Base-by-base conservation (phyloP, 352 stramenopile species). In the Saprolegnia parasitica region DNA sequence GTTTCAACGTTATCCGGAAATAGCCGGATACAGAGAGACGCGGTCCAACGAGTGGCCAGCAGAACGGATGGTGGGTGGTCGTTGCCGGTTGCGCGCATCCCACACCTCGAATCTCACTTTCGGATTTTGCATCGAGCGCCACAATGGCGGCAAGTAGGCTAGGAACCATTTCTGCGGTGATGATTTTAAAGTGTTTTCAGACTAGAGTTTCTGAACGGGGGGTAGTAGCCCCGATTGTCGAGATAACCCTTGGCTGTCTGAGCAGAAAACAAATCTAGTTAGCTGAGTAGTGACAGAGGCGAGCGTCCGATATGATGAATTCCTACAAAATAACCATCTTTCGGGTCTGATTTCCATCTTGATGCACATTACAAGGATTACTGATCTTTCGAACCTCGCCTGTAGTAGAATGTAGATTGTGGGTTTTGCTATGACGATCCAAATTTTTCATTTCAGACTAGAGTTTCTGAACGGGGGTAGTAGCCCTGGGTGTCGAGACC, bases 191-290 rank as follows among this genome's bases (percentile, higher is more conserved):
- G 26, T 42, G 21, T 83, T 91, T 91, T 93, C 85, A 93, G 83
- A 93, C 84, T 93, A 93, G 83, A 93, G 85, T 93, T 93, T 91
- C 85, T 91, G 83, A 93, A 89, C 77, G 75, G 77, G 84, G 78
- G 82, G 83, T 93, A 91, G 85, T 93, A 93, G 85, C 83, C 83
- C 71, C 79, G 75, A 81, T 82, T 91, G 83, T 78, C 81, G 84
- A 91, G 75, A 93, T 89, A 85, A 77, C 35, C 63, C 60, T 58
- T 55, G 65, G 60, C 18, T 67, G 71, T 72, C 50, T 47, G 61
- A 71, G 62, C 55, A 63, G 40, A 72, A 15, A 65, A 1, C 57
- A 65, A 11, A 68, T 45, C 24, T 29, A 56, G 29, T 13, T 40
- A 65, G 13, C 50, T 35, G 60, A 26, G 29, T n/a, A 73, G 47